Conservation (phyloP, 2,329 filamentous ascomycete genomes). For the Cephalotrichum gorgonifer region DNA sequence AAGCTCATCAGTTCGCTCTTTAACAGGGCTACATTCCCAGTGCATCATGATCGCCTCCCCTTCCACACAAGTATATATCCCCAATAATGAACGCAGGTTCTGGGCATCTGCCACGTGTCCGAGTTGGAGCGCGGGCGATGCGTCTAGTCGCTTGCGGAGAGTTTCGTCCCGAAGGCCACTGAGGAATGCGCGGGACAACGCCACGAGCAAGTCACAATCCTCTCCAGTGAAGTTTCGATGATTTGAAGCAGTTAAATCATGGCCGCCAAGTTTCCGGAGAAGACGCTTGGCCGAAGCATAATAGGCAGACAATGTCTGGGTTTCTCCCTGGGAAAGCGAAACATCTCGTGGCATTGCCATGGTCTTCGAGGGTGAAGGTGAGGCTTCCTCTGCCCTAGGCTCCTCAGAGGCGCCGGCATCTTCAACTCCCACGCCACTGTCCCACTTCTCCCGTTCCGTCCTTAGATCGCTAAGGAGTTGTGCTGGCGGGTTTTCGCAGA, state of each 20-base stretch:
- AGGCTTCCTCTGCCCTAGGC: neutral
- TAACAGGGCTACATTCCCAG: conserved; percentile 24
- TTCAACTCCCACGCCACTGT: conserved; percentile 30
- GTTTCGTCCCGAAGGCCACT: conserved; percentile 36
- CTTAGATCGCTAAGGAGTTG: conserved; percentile 50
- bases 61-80: conserved; percentile 41
- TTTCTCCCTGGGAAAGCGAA: conserved; percentile 25
- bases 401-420: conserved; percentile 2
- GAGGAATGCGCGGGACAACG: conserved; percentile 43
- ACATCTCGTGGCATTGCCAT: neutral
- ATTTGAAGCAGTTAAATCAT: conserved; percentile 39
- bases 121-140: conserved; percentile 36
- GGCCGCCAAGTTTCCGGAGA: conserved; percentile 35
- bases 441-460: conserved; percentile 62
- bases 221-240: conserved; percentile 26
- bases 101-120: conserved; percentile 14
- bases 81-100: conserved; percentile 37
- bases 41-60: conserved; percentile 41
- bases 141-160: conserved; percentile 32
- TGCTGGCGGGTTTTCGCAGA: conserved; percentile 61
- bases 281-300: conserved; percentile 37
- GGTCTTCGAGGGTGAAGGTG: neutral
- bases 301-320: conserved; percentile 33
- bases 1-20: conserved; percentile 22
- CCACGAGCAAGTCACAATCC: conserved; percentile 39